Evolutionary conservation across 2,329 filamentous ascomycete species (phyloP).

Genomic region (Penicillium verrucosum): DNA sequence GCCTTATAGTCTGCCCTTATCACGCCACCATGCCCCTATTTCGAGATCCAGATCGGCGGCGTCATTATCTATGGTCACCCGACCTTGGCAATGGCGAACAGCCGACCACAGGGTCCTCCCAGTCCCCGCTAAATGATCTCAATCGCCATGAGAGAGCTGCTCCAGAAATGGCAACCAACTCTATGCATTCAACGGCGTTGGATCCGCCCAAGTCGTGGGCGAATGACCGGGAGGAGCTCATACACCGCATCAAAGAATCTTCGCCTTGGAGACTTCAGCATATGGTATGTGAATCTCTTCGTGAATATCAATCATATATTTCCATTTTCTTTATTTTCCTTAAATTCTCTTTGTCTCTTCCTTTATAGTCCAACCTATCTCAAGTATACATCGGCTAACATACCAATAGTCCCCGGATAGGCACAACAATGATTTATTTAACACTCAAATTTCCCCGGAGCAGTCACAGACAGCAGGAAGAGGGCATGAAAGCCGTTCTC

Average conservation of each 20-base stretch:
- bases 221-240: slow-evolving; percentile 70
- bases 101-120: slow-evolving; percentile 15
- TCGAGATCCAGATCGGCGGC: slow-evolving; percentile 34
- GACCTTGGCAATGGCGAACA: slow-evolving; percentile 14
- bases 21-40: slow-evolving; percentile 36
- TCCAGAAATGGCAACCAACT: slow-evolving; percentile 10
- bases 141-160: slow-evolving; percentile 6
- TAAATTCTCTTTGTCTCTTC: background rate
- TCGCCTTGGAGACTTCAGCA: slow-evolving; percentile 69
- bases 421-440: slow-evolving; percentile 3
- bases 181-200: slow-evolving; percentile 15
- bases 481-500: slow-evolving; percentile 13
- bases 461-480: slow-evolving; percentile 18
- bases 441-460: slow-evolving; percentile 27
- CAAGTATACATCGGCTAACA: slow-evolving; percentile 7
- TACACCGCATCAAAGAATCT: slow-evolving; percentile 79
- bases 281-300: slow-evolving; percentile 46
- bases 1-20: slow-evolving; percentile 14
- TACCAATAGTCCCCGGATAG: slow-evolving; percentile 7
- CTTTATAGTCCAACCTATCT: background rate
- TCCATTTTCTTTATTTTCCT: background rate
- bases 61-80: slow-evolving; percentile 27
- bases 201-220: slow-evolving; percentile 25
- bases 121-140: slow-evolving; percentile 12
- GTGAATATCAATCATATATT: background rate